Conservation (phyloP, 192 early-diverging fungal species). For the Gonapodya sp. region DNA sequence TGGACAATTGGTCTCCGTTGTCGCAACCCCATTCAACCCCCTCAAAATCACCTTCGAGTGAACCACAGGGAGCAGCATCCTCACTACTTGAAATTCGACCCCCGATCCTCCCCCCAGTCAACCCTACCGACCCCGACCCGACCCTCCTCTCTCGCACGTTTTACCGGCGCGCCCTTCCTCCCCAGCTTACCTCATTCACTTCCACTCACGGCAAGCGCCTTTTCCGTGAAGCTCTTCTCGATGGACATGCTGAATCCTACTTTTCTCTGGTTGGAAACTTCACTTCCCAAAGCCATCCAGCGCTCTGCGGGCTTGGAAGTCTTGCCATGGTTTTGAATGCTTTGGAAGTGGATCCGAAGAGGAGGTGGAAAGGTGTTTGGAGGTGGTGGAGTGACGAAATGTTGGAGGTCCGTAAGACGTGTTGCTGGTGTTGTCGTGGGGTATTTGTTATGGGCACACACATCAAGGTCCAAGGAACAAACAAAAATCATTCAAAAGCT, state of each 20-base stretch:
- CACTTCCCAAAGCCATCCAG: conserved; percentile 83
- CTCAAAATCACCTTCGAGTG: no score
- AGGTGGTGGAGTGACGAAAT: conserved; percentile 61
- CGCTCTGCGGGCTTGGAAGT: conserved; percentile 78
- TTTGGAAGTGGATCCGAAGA: conserved; percentile 76
- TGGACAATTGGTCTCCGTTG: no score
- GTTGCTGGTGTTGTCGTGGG: not conserved
- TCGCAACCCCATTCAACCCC: no score
- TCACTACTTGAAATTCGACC: no score
- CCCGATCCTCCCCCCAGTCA: no score
- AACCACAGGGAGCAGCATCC: no score
- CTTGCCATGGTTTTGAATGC: conserved; percentile 92
- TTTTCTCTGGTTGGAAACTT: conserved; percentile 82
- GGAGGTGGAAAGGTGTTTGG: conserved; percentile 91
- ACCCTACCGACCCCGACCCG: not conserved
- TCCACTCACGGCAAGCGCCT: conserved; percentile 63
- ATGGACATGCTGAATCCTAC: conserved; percentile 74
- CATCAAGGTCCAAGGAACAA: no score
- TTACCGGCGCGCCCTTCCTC: conserved; percentile 56
- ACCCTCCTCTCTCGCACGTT: conserved; percentile 25
- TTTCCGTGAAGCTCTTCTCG: conserved; percentile 67
- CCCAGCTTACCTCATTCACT: conserved; percentile 63
- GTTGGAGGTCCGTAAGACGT: conserved; percentile 35
- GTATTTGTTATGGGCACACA: no score
- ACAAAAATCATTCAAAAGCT: no score